Conservation (phyloP, 2,329 filamentous ascomycete species). For the Nakataea oryzae region DNA sequence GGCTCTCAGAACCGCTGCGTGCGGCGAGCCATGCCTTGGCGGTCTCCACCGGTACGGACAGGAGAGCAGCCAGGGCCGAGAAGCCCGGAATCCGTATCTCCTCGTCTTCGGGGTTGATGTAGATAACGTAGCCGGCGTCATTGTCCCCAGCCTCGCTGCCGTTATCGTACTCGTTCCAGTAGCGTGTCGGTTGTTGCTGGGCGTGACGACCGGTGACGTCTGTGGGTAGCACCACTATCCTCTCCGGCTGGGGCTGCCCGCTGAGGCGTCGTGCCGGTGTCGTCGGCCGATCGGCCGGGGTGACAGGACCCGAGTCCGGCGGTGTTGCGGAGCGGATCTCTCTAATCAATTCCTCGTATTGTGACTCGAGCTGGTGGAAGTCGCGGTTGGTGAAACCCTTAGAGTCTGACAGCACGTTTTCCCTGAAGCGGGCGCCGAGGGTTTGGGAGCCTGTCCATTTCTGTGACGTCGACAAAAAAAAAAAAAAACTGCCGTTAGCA, state of each 20-base stretch:
- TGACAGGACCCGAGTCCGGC: constrained; percentile 21
- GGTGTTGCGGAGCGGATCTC: constrained; percentile 36
- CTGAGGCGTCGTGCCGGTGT: constrained; percentile 9
- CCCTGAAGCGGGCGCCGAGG: constrained; percentile 54
- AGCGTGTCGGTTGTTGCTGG: constrained; percentile 29
- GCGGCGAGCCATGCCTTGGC: constrained; percentile 38
- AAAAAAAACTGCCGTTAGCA: neutral
- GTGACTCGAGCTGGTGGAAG: constrained; percentile 40
- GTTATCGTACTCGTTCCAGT: constrained; percentile 85
- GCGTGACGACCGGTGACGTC: neutral
- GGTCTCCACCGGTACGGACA: constrained; percentile 38
- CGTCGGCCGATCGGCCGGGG: constrained; percentile 15
- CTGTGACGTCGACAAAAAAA: constrained; percentile 19
- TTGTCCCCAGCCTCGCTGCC: constrained; percentile 57
- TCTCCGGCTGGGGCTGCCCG: constrained; percentile 7
- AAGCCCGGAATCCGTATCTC: constrained; percentile 49
- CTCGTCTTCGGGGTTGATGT: constrained; percentile 59
- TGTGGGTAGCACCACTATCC: constrained; percentile 6
- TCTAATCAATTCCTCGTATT: constrained; percentile 38
- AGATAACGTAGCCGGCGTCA: constrained; percentile 59
- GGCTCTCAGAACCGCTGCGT: constrained; percentile 10
- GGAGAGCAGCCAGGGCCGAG: constrained; percentile 43
- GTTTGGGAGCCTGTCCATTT: constrained; percentile 72
- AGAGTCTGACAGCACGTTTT: constrained; percentile 50
- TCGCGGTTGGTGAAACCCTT: constrained; percentile 65